Evolutionary conservation across 2,329 filamentous ascomycete species (phyloP), one percentile per base, ranked within the genome.

Genomic region (Neofusicoccum kwambonambiense): DNA sequence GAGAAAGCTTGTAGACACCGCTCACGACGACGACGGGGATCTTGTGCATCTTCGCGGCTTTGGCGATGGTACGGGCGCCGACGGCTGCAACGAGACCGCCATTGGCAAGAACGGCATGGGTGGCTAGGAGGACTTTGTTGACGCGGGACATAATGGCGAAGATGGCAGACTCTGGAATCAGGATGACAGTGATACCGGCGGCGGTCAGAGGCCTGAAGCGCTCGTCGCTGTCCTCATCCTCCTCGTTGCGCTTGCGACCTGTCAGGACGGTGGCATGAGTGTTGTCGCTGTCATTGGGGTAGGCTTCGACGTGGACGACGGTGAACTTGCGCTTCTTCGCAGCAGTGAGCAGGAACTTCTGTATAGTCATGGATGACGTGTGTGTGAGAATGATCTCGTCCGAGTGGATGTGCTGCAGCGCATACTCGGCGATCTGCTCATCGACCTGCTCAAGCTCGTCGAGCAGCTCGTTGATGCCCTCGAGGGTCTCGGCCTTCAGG

Each of bases 81-180:
- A 90, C 88, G 45, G 93, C 90, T 17, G 92, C 90, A 34, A 98
- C 85, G 31, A 97, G 86, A 6, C 91, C 91, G 60, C 95, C 95
- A 72, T 96, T 95, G 57, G 92, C 91, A 51, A 96, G 87, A 34
- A 99, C 91, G 3, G 91, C 90, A 73, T 93, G 90, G 5, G 94
- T 94, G 12, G 91, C 90, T 6, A 99, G 83, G 56, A 99, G 91
- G 67, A 99, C 94, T 80, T 97, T 97, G 83, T 94, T 96, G 71
- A 97, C 92, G 66, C 90, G 88, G 8, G 93, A 91, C 91, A 99
- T 98, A 72, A 98, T 91, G 0, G 93, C 93, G 80, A 93, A 96
- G 62, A 96, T 86, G 9, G 92, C 91, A 7, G 89, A 90, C 77
- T 96, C 93, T 49, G 92, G 88, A 64, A 98, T 89, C 66, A 91